Conservation (phyloP, 176 grass and related monocot species). For the Aechmea fasciata region DNA sequence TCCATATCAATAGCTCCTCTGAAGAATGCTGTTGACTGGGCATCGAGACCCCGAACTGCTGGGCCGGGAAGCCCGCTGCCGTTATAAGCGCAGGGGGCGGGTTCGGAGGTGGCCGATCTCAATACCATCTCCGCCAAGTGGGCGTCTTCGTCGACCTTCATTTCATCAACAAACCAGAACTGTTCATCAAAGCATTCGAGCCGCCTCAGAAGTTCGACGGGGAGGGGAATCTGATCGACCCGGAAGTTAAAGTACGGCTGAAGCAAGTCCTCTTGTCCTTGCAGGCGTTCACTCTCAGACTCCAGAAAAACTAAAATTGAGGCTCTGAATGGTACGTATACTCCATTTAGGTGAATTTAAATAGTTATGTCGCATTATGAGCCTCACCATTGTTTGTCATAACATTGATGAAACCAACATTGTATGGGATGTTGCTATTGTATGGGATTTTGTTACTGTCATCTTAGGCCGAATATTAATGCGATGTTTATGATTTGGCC, state of each 20-base stretch:
- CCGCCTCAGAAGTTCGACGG: slow-evolving; percentile 51
- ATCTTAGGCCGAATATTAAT: too few species aligned
- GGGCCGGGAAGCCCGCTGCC: slow-evolving; percentile 80
- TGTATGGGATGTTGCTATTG: too few species aligned
- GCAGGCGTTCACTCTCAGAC: slow-evolving; percentile 59
- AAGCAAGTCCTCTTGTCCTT: slow-evolving; percentile 70
- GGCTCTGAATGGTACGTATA: background rate
- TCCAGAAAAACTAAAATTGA: slow-evolving; percentile 15
- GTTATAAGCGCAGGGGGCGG: slow-evolving; percentile 60
- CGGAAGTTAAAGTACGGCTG: slow-evolving; percentile 42
- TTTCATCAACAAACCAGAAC: slow-evolving; percentile 94
- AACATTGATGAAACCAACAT: too few species aligned
- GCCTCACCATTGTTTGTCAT: too few species aligned
- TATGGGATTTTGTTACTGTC: too few species aligned
- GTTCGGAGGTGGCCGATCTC: slow-evolving; percentile 53
- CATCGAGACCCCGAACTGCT: slow-evolving; percentile 66
- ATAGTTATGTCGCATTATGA: too few species aligned
- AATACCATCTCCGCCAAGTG: slow-evolving; percentile 84
- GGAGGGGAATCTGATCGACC: slow-evolving; percentile 63
- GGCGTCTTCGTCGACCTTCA: slow-evolving; percentile 86
- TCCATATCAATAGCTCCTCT: slow-evolving; percentile 38
- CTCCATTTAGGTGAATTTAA: too few species aligned
- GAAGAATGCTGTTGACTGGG: slow-evolving; percentile 98
- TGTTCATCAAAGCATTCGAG: slow-evolving; percentile 50
- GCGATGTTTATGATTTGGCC: too few species aligned